A percentile compares a stretch with the other conserved stretches of the same genome.
phyloP scores from a whole-genome alignment of 129 eudicot genomes.

The Glebionis coronaria region DNA sequence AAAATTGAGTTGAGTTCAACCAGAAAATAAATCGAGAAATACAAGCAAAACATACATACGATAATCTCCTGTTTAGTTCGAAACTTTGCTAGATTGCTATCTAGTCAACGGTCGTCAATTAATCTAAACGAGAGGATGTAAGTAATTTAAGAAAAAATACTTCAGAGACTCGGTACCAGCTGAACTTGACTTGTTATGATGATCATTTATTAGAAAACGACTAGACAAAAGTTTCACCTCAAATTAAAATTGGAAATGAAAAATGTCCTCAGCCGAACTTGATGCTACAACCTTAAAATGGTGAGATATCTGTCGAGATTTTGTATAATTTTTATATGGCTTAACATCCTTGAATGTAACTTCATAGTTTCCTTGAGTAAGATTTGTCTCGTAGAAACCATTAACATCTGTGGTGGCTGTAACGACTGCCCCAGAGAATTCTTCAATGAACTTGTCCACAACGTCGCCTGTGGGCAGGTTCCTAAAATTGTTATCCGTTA shows the following conservation, averaged over 20 bases:
- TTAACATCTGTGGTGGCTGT: slow-evolving; percentile 37
- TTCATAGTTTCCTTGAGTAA: slow-evolving; percentile 62
- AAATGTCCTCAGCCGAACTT: slow-evolving; percentile 10
- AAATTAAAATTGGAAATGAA: slow-evolving; percentile 22
- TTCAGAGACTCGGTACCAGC: not conserved
- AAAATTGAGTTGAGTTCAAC: too few species aligned
- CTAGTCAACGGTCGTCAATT: too few species aligned
- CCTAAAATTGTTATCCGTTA: slow-evolving; percentile 51
- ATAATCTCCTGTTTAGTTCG: too few species aligned
- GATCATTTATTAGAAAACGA: not conserved
- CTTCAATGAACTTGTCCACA: slow-evolving; percentile 39
- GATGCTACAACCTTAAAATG: slow-evolving; percentile 18
- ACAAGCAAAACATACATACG: too few species aligned
- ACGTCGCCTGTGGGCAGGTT: slow-evolving; percentile 56
- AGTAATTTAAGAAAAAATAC: too few species aligned
- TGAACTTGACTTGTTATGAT: not conserved
- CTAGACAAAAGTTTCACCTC: not conserved
- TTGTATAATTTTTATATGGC: not conserved
- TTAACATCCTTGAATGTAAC: slow-evolving; percentile 19
- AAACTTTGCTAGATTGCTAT: too few species aligned
- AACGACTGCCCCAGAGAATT: slow-evolving; percentile 4
- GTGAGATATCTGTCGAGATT: not conserved
- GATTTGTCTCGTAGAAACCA: slow-evolving; percentile 46
- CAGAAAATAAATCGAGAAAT: too few species aligned
- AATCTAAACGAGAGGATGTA: too few species aligned